Evolutionary conservation across 75 land plant species (phyloP).

Genomic region (Selaginella tamariscina): DNA sequence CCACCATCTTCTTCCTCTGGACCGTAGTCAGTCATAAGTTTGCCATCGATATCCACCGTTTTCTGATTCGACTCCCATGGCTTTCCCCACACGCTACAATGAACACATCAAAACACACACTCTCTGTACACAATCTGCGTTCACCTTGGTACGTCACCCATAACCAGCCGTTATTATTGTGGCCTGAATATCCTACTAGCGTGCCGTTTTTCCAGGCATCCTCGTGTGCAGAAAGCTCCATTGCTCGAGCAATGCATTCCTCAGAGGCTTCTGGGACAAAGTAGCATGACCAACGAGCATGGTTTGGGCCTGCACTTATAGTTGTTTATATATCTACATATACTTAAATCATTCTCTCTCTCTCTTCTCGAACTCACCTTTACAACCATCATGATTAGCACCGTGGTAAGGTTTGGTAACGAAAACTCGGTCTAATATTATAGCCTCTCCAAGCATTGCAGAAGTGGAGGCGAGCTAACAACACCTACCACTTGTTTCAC

Average conservation of each 20-base stretch:
- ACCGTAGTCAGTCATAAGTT: neutral
- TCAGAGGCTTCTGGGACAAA: neutral
- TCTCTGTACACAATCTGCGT: neutral
- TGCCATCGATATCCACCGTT: neutral
- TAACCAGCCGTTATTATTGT: neutral
- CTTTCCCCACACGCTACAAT: neutral
- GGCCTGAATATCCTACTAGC: neutral
- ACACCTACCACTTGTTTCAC: neutral
- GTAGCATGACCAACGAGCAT: neutral
- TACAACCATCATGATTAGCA: slow-evolving; percentile 5
- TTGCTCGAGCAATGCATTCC: neutral
- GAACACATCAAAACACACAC: too few relatives aligned
- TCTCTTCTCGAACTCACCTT: neutral
- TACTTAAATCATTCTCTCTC: neutral
- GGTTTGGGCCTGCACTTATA: slow-evolving; percentile 1
- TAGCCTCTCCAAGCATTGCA: neutral
- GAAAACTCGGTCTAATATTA: neutral
- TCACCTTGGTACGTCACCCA: neutral
- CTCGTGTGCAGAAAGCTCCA: neutral
- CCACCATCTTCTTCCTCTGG: slow-evolving; percentile 5
- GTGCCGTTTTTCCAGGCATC: neutral
- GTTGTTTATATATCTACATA: neutral
- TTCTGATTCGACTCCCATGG: neutral
- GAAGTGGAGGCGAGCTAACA: neutral
- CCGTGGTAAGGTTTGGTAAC: neutral